phyloP scores from a whole-genome alignment of 148 eudicot genomes.

The Talinum fruticosum region DNA sequence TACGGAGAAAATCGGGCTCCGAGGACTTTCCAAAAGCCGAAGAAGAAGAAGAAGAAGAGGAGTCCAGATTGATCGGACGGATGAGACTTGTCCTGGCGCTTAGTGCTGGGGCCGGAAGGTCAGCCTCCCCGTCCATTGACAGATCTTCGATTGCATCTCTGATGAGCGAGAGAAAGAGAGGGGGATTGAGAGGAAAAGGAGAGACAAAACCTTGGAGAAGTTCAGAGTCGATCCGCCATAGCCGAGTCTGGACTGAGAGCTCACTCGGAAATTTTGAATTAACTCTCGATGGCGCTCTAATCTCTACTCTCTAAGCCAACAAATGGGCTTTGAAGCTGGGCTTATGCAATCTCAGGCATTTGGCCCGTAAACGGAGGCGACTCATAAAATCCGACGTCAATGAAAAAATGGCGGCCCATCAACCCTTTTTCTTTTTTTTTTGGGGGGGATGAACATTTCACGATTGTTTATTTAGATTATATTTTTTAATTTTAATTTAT shows the following conservation, averaged over 20 bases:
- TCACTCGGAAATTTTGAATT: constrained; percentile 24
- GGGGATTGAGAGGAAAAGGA: not conserved
- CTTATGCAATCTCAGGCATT: not conserved
- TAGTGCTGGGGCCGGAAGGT: constrained; percentile 44
- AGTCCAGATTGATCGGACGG: constrained; percentile 42
- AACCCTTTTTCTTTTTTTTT: too few relatives aligned
- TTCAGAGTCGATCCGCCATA: constrained; percentile 14
- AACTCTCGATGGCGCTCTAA: constrained; percentile 14
- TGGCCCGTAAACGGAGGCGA: too few relatives aligned
- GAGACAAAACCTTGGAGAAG: constrained; percentile 2
- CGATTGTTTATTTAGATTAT: too few relatives aligned
- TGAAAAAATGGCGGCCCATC: too few relatives aligned
- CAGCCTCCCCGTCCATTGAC: constrained; percentile 61
- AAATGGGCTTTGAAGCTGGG: not conserved
- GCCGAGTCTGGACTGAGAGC: constrained; percentile 14
- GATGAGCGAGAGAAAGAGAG: constrained; percentile 11
- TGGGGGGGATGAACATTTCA: too few relatives aligned
- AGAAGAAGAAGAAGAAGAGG: constrained; percentile 40
- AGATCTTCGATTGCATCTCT: constrained; percentile 40
- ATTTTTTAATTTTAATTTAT: too few relatives aligned
- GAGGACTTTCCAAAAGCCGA: constrained; percentile 40
- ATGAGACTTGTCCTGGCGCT: constrained; percentile 25
- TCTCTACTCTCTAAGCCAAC: not conserved
- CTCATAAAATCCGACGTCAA: too few relatives aligned
- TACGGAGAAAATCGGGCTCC: constrained; percentile 58